phyloP scores from a whole-genome alignment of 164 flowering plant species.

The Stephania japonica region DNA sequence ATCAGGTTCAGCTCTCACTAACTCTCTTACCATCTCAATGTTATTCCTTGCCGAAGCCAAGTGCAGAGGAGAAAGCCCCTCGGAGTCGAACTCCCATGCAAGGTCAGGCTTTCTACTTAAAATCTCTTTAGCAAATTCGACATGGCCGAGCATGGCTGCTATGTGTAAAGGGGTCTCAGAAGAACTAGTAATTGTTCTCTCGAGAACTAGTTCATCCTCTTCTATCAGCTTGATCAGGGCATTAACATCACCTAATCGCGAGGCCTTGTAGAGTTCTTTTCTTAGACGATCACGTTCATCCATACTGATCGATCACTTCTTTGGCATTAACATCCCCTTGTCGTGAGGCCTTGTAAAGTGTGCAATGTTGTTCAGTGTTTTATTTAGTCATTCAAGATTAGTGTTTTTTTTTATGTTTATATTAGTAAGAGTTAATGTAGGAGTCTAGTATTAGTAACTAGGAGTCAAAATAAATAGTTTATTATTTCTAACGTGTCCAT shows the following conservation, averaged over 20 bases:
- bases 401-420: no score
- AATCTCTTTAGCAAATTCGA: conserved; percentile 4
- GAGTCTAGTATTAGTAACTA: no score
- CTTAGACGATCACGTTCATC: no score
- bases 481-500: no score
- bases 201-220: conserved; percentile 16
- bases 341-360: no score
- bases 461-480: no score
- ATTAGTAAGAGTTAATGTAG: no score
- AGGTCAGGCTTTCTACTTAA: conserved; percentile 5
- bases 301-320: no score
- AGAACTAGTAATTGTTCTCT: neutral
- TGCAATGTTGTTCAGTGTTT: no score
- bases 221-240: conserved; percentile 4
- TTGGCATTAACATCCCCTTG: no score
- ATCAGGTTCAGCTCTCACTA: neutral
- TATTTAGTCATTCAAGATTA: no score
- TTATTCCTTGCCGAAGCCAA: conserved; percentile 1
- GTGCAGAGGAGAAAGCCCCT: neutral
- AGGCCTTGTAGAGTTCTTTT: neutral
- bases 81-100: neutral
- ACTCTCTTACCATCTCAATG: conserved; percentile 1
- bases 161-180: conserved; percentile 10
- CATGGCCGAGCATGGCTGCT: conserved; percentile 8
- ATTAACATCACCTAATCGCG: conserved; percentile 3